phyloP scores from a whole-genome alignment of 768 basidiomycete species.

The Tephrocybe sp. region DNA sequence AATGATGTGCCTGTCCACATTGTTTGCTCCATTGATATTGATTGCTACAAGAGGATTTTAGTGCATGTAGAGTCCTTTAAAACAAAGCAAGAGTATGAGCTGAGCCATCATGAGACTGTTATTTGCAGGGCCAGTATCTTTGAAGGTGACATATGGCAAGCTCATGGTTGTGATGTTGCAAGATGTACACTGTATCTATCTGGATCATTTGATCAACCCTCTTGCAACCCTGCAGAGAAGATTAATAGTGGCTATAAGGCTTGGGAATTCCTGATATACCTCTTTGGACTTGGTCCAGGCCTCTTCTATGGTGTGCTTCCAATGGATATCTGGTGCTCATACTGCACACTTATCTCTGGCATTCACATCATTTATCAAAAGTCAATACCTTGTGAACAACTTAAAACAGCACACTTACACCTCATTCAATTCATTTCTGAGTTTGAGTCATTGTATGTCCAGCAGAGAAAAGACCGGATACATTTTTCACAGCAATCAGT shows the following conservation, averaged over 20 bases:
- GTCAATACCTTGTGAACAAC: neutral
- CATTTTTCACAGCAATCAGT: conserved; percentile 34
- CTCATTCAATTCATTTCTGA: conserved; percentile 30
- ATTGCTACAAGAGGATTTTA: conserved; percentile 13
- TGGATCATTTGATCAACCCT: conserved; percentile 39
- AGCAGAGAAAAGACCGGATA: conserved; percentile 20
- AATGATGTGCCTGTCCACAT: conserved; percentile 11
- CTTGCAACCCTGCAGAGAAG: conserved; percentile 40
- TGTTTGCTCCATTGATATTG: conserved; percentile 1
- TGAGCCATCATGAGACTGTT: conserved; percentile 25
- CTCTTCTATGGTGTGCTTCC: conserved; percentile 14
- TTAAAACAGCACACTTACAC: neutral
- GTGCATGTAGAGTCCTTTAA: conserved; percentile 15
- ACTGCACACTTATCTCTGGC: conserved; percentile 13
- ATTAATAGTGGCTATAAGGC: conserved; percentile 26
- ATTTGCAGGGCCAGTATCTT: conserved; percentile 39
- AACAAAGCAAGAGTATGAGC: conserved; percentile 18
- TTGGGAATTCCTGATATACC: conserved; percentile 12
- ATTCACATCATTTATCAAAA: conserved; percentile 12
- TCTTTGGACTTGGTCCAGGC: conserved; percentile 14
- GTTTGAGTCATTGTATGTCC: conserved; percentile 35
- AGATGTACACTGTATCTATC: conserved; percentile 31
- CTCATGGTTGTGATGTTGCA: conserved; percentile 34
- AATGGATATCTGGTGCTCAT: conserved; percentile 2
- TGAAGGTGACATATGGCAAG: conserved; percentile 26